Base-by-base conservation (phyloP, 495 filamentous ascomycete species). In the Bryoglossum gracile region DNA sequence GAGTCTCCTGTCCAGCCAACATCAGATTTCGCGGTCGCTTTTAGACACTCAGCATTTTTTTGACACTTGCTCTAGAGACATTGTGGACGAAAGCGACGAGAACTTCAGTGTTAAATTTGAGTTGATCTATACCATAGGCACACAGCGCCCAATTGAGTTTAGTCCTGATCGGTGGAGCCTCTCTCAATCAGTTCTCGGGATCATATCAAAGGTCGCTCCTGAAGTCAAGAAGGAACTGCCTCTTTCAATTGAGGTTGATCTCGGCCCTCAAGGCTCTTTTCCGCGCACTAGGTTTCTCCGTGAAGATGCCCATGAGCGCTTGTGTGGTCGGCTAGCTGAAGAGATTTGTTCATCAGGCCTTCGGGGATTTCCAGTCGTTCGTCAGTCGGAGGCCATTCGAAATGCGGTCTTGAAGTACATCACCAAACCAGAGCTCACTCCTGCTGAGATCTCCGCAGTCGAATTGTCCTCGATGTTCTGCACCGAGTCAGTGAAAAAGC, bases 31-130 rank as follows among this genome's bases (percentile, higher is more conserved):
- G 71, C 66, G 0, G 26, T 28, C 0, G n/a, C 22, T 4, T 54
- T 83, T 78, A 8, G 34, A 52, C 2, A 62, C 62, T 0, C 66
- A 81, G 30, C 30, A 60, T 3, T 69, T 70, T 45, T 62, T 83
- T 8, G n/a, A 45, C 13, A 23, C 11, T 0, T 47, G 57, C 5
- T 71, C 68, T 0, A 61, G 78, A 2, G 73, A 83, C 48, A 69
- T 86, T 10, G 60, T 86, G 0, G 81, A 86, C 43, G 80, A 85
- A 61, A 82, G 77, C 45, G 81, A 86, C 50, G 78, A 85, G 49
- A 80, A 75, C 40, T 73, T 85, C 21, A 76, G 67, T 50, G 71
- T 73, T 17, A 75, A 72, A 43, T 80, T 77, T 21, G 74, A 85
- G 54, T 55, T 85, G 4, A 74, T 87, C 11, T 90, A 89, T 52